phyloP scores from a whole-genome alignment of 805 yeast genomes.

The Yarrowia yakushimensis region DNA sequence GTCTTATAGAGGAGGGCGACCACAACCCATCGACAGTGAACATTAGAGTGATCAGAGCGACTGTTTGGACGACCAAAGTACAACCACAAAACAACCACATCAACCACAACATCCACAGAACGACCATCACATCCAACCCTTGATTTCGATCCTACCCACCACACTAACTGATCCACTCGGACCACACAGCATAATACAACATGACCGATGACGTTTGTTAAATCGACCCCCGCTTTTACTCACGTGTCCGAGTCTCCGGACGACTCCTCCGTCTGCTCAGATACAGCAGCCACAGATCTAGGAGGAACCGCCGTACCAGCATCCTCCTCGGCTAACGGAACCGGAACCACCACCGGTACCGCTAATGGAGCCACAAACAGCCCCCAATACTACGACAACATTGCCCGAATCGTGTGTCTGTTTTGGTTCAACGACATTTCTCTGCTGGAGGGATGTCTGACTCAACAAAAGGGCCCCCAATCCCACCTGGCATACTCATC shows the following conservation, averaged over 20 bases:
- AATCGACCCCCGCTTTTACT: constrained; percentile 1
- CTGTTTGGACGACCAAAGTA: no score
- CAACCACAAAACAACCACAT: no score
- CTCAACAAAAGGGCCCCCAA: background rate
- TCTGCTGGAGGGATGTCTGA: constrained; percentile 19
- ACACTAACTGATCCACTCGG: background rate
- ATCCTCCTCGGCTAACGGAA: background rate
- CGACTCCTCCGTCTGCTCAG: background rate
- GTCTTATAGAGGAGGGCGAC: background rate
- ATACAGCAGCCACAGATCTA: constrained; percentile 4
- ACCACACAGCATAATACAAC: background rate
- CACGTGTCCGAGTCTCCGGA: background rate
- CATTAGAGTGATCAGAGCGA: no score
- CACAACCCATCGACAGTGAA: no score
- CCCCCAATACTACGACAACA: constrained; percentile 29
- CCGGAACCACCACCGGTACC: constrained; percentile 17
- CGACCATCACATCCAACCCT: no score
- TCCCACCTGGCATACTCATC: background rate
- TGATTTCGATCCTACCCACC: no score
- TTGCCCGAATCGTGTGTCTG: constrained; percentile 36
- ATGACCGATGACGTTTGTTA: constrained; percentile 15
- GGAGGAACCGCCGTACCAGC: constrained; percentile 6
- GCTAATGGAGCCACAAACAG: constrained; percentile 17
- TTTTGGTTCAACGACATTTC: constrained; percentile 35
- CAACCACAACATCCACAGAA: no score